Conservation (phyloP, 441 rosid genomes). For the Bruguiera hainesii region DNA sequence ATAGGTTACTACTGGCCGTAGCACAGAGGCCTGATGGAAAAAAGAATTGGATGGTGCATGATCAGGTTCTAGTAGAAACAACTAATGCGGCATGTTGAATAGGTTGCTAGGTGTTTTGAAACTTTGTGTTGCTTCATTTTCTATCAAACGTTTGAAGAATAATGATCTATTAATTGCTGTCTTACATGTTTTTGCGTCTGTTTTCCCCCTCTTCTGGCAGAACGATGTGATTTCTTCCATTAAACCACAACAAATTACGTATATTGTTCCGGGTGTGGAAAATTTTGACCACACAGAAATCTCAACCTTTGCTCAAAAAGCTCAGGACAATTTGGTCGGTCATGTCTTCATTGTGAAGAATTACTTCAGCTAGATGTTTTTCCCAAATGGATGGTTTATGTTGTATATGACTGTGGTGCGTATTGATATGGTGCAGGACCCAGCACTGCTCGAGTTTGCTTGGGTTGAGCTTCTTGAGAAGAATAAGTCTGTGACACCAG, state of each 20-base stretch:
- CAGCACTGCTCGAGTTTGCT: slow-evolving; percentile 80
- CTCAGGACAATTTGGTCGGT: slow-evolving; percentile 72
- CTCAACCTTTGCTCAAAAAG: slow-evolving; percentile 57
- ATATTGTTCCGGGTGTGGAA: slow-evolving; percentile 68
- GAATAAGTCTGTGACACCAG: slow-evolving; percentile 69
- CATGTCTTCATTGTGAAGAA: slow-evolving; percentile 18
- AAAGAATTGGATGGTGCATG: slow-evolving; percentile 98
- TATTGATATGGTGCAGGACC: slow-evolving; percentile 52
- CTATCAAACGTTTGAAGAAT: slow-evolving; percentile 2
- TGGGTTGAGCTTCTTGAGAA: slow-evolving; percentile 90
- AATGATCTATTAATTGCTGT: background rate
- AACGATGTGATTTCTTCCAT: slow-evolving; percentile 71
- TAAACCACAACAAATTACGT: slow-evolving; percentile 82
- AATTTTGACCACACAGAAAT: slow-evolving; percentile 61
- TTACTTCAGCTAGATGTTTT: background rate
- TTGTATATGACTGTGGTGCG: slow-evolving; percentile 9
- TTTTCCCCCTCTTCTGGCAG: slow-evolving; percentile 25
- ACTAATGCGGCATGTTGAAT: slow-evolving; percentile 39
- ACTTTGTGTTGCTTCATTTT: slow-evolving; percentile 11
- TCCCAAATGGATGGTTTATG: slow-evolving; percentile 6
- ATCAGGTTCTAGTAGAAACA: slow-evolving; percentile 76
- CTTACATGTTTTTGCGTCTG: background rate
- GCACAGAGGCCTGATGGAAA: slow-evolving; percentile 88
- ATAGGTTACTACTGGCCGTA: slow-evolving; percentile 71
- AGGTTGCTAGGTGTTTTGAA: slow-evolving; percentile 51